Base-by-base conservation (phyloP, 1,139 yeast species). In the Yamadazyma blattariae region DNA sequence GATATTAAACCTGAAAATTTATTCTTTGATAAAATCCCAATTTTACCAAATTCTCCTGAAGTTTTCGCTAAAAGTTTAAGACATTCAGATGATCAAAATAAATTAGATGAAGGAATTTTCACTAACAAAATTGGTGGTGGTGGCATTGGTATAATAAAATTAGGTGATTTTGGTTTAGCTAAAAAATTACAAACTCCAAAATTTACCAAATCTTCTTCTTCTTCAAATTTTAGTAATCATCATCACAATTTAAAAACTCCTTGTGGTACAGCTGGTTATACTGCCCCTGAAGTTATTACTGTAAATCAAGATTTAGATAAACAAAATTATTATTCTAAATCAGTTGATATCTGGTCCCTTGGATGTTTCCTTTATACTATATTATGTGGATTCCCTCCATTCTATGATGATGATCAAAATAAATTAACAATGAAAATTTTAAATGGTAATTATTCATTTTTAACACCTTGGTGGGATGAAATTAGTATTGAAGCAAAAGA, bases 401-500 rank as follows among this genome's bases (percentile, higher is more conserved):
- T 90, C 56, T 90, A 87, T 61, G 96, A 90, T 57, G 96, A 89
- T 47, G 78, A 82, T 50, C 82, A 86, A 43, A 87, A 84, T 45
- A 74, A 75, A n/a, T 64, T 90, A 44, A 86, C 96, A 1, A 78
- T 75, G 48, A 89, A 89, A 56, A 95, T 90, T 29, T 79, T 94
- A 10, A 71, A 71, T 36, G 97, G 97, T 19, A 85, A 87, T 48
- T 90, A 74, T 56, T 82, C 85, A 12, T 90, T 89, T 56, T 65
- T 90, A 39, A 68, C 79, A 38, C 97, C 97, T 0, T 90, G 97
- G 97, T 90, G 97, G 97, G 97, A 90, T 58, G 96, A 90, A 50
- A 84, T 90, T 28, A 76, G 87, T 40, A 56, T 51, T 27, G 87
- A 83, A 15, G 97, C 96, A 7, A 88, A 88, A 57, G 73, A 75